A percentile compares a stretch with the other conserved stretches of the same genome.
Evolutionary conservation across 805 yeast genomes (phyloP).

Genomic region (Pichia sporocuriosa): DNA sequence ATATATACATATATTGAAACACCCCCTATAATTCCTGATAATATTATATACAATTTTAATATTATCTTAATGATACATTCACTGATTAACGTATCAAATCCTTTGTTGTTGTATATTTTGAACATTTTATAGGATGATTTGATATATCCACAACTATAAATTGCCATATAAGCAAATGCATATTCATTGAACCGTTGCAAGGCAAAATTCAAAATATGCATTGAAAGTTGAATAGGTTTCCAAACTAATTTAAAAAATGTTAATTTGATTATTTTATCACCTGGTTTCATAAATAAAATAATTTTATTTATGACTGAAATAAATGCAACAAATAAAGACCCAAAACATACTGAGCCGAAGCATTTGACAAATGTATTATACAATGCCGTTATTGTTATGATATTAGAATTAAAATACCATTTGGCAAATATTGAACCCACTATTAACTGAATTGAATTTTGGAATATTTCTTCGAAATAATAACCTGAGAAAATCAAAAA

Average conservation of each 20-base stretch:
- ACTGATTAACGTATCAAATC: conserved; percentile 75
- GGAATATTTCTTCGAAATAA: conserved; percentile 73
- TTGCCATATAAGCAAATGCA: conserved; percentile 78
- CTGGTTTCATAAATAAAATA: conserved; percentile 1
- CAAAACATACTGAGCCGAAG: conserved; percentile 84
- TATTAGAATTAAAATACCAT: conserved; percentile 74
- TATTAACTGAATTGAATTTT: conserved; percentile 74
- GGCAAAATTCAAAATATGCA: conserved; percentile 2
- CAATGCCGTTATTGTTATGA: conserved; percentile 66
- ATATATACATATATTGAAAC: conserved; percentile 61
- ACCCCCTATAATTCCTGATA: conserved; percentile 42
- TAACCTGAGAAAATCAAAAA: conserved; percentile 78
- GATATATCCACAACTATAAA: conserved; percentile 73
- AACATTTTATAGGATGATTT: conserved; percentile 74
- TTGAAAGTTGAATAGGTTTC: conserved; percentile 1
- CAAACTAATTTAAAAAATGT: conserved; percentile 1
- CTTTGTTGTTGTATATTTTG: conserved; percentile 64
- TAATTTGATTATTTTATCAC: neutral
- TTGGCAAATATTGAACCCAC: conserved; percentile 82
- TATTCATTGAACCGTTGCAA: conserved; percentile 57
- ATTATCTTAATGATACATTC: conserved; percentile 79
- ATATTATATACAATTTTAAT: conserved; percentile 60
- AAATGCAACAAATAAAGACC: conserved; percentile 64
- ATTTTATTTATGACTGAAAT: conserved; percentile 35
- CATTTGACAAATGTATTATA: conserved; percentile 74